Percentiles rank a stretch among this genome's conserved stretches.
phyloP scores from a whole-genome alignment of 2,329 filamentous ascomycete genomes.

The Pseudophaeomoniella oleicola region DNA sequence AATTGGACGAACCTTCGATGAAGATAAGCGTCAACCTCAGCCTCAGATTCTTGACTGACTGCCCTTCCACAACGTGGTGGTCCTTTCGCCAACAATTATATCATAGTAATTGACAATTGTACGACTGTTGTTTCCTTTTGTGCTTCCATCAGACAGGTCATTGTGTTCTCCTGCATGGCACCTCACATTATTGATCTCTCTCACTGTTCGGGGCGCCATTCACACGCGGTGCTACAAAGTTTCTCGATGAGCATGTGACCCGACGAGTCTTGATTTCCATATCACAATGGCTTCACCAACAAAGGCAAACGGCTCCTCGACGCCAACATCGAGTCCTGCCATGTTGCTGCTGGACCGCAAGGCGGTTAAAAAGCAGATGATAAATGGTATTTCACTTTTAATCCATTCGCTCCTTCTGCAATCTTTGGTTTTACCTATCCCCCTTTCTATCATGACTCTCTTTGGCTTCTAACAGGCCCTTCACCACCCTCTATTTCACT shows the following conservation, averaged over 20 bases:
- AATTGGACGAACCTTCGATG: too few species aligned
- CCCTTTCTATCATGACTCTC: neutral
- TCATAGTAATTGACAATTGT: too few species aligned
- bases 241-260: neutral
- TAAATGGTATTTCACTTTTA: constrained; percentile 5
- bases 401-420: constrained; percentile 2
- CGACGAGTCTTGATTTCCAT: neutral
- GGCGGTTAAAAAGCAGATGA: constrained; percentile 20
- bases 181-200: too few species aligned
- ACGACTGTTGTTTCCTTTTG: too few species aligned
- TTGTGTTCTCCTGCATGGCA: too few species aligned
- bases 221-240: too few species aligned
- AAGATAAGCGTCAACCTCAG: too few species aligned
- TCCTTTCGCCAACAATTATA: too few species aligned
- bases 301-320: neutral
- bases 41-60: too few species aligned
- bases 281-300: constrained; percentile 5
- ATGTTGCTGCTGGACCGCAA: constrained; percentile 29
- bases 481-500: constrained; percentile 4
- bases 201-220: too few species aligned
- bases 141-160: too few species aligned
- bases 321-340: constrained; percentile 22
- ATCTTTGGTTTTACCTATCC: neutral
- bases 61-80: too few species aligned
- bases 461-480: constrained; percentile 1